Base-by-base conservation (phyloP, 495 filamentous ascomycete genomes). In the Gamarada debralockiae region DNA sequence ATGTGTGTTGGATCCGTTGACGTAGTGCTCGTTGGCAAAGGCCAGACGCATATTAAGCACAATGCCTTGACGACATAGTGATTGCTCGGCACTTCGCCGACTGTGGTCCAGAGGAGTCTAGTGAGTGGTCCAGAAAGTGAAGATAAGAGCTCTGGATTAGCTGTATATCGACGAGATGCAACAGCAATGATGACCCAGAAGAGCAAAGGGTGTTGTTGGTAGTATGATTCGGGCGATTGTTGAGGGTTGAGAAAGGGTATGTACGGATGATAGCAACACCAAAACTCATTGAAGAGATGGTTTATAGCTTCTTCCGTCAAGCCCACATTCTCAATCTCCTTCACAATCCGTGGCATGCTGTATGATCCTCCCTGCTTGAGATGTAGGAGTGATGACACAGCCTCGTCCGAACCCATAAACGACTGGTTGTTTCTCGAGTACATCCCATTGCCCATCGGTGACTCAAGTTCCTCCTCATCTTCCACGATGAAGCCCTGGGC, bases 61-160 rank as follows among this genome's bases (percentile, higher is more conserved):
- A 97, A 76, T 7, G 90, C 91, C 69, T 95, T 95, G 57, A 95
- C 88, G n/a, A 92, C 84, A 64, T 86, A 86, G 61, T 95, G 91
- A 62, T 79, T 93, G 59, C 90, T 88, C 14, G 90, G 89, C 3
- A 91, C 83, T 45, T 90, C 87, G 33, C 85, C 84, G 21, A 96
- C 70, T 0, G 89, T 90, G 38, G 80, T 80, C 90, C 90, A 96
- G 4, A 95, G 75, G 39, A 93, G 70, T 49, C 83, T 77, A 10
- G 83, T 86, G 40, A 95, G 70, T 17, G 89, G 90, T 0, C 75
- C 79, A 13, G 87, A 77, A 3, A 97, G 73, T 33, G 81, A 79
- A 24, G 78, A 83, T 48, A 96, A 71, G 21, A 92, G 74, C 14
- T 70, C 69, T 0, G 82, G 74, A 56, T 92, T 87, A 8, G 72